phyloP scores from a whole-genome alignment of 2,329 filamentous ascomycete genomes.

The Cordyceps tenuipes region DNA sequence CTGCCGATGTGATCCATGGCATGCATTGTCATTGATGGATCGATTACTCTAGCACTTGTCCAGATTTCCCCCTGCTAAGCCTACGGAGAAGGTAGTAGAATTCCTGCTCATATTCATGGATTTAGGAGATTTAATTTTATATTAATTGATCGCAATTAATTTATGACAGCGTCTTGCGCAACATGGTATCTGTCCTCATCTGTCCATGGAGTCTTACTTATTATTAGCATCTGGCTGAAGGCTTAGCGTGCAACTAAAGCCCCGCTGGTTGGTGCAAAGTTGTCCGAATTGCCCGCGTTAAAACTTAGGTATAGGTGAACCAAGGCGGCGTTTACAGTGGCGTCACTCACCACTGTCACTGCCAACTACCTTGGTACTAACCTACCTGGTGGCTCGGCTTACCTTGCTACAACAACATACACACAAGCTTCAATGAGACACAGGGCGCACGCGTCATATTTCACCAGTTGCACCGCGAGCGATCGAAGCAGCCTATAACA shows the following conservation, averaged over 20 bases:
- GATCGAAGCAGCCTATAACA: slow-evolving; percentile 30
- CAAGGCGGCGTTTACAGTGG: background rate
- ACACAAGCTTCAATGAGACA: background rate
- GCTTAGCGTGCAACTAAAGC: background rate
- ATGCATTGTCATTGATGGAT: background rate
- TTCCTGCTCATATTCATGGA: no score
- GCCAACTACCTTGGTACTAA: no score
- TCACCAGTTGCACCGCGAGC: background rate
- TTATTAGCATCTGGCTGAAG: background rate
- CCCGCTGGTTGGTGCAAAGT: background rate
- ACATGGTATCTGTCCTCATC: background rate
- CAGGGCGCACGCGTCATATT: background rate
- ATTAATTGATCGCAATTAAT: no score
- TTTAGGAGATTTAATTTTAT: no score
- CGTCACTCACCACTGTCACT: background rate
- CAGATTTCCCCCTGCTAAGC: background rate
- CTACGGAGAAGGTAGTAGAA: no score
- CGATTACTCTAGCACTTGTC: background rate
- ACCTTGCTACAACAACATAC: no score
- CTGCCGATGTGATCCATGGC: background rate
- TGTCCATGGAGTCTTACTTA: no score
- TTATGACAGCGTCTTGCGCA: background rate
- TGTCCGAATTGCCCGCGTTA: background rate
- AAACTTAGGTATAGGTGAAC: background rate
- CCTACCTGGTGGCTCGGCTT: no score